Evolutionary conservation across 768 basidiomycete genomes (phyloP).

Genomic region (Clitopilus hobsonii): DNA sequence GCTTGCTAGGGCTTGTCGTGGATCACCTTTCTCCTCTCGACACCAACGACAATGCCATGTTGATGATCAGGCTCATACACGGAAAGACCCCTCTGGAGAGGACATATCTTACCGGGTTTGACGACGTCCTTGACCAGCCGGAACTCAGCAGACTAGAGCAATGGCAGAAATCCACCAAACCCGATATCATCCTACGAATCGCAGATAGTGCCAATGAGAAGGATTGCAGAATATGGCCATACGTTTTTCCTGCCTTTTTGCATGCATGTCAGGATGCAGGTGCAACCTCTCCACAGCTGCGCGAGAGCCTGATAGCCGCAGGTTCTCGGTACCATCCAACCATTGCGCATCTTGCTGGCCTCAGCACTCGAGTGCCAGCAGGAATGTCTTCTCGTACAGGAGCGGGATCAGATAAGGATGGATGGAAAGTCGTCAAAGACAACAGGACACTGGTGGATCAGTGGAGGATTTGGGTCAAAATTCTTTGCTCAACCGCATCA

Average conservation of each 20-base stretch:
- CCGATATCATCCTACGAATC: constrained; percentile 59
- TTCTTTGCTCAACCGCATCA: constrained; percentile 78
- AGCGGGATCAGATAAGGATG: constrained; percentile 43
- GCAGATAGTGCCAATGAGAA: constrained; percentile 66
- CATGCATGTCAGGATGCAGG: constrained; percentile 48
- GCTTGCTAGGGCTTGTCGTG: constrained; percentile 48
- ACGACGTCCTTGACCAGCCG: constrained; percentile 58
- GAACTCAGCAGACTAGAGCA: constrained; percentile 61
- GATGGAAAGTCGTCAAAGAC: constrained; percentile 47
- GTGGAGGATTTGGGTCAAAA: constrained; percentile 82
- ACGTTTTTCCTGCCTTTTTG: constrained; percentile 64
- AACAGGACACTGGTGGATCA: constrained; percentile 62
- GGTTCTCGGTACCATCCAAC: constrained; percentile 65
- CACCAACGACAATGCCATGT: constrained; percentile 22
- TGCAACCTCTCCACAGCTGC: constrained; percentile 42
- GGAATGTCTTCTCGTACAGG: constrained; percentile 35
- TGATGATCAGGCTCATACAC: constrained; percentile 51
- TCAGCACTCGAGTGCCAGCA: constrained; percentile 52
- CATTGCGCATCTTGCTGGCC: constrained; percentile 70
- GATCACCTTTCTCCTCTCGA: constrained; percentile 34
- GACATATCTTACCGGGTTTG: constrained; percentile 53
- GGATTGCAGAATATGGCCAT: constrained; percentile 73
- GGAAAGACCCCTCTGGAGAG: constrained; percentile 36
- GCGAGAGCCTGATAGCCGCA: constrained; percentile 65
- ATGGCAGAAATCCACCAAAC: constrained; percentile 55